phyloP scores from a whole-genome alignment of 352 stramenopile species.

The Globisporangium nunn region DNA sequence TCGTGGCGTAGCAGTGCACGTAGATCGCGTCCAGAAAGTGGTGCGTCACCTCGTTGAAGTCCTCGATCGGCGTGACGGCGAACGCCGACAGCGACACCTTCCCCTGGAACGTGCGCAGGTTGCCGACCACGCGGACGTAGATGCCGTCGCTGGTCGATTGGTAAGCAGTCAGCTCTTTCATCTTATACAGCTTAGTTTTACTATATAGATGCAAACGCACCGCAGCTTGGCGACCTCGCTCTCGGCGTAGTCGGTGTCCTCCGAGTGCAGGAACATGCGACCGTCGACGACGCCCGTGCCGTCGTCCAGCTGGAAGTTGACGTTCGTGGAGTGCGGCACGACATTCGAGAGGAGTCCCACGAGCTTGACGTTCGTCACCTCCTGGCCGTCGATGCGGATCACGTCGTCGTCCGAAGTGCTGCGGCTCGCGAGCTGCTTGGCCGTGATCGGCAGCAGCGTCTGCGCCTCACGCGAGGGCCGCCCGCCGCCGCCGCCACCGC shows the following conservation, averaged over 20 bases:
- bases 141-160: constrained; percentile 45
- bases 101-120: constrained; percentile 88
- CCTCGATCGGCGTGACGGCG: constrained; percentile 72
- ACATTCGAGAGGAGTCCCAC: constrained; percentile 79
- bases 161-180: neutral
- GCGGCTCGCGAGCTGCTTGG: constrained; percentile 76
- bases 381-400: constrained; percentile 83
- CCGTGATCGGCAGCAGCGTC: constrained; percentile 90
- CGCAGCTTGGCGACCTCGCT: constrained; percentile 44
- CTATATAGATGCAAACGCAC: constrained; percentile 13
- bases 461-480: constrained; percentile 50
- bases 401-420: constrained; percentile 49
- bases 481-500: constrained; percentile 24
- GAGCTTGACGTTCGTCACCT: constrained; percentile 86
- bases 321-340: constrained; percentile 83
- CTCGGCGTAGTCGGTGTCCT: constrained; percentile 74
- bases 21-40: constrained; percentile 94
- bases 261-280: constrained; percentile 88
- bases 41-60: constrained; percentile 94
- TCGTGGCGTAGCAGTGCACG: constrained; percentile 83
- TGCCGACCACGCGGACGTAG: constrained; percentile 90
- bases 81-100: constrained; percentile 86
- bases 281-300: constrained; percentile 89
- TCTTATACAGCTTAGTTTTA: neutral
- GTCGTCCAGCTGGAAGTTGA: constrained; percentile 93